These are phyloP conservation scores for Podospora pseudoanserina DNA, from an alignment of 495 filamentous ascomycete genomes.

Conservation along the genomic window DNA sequence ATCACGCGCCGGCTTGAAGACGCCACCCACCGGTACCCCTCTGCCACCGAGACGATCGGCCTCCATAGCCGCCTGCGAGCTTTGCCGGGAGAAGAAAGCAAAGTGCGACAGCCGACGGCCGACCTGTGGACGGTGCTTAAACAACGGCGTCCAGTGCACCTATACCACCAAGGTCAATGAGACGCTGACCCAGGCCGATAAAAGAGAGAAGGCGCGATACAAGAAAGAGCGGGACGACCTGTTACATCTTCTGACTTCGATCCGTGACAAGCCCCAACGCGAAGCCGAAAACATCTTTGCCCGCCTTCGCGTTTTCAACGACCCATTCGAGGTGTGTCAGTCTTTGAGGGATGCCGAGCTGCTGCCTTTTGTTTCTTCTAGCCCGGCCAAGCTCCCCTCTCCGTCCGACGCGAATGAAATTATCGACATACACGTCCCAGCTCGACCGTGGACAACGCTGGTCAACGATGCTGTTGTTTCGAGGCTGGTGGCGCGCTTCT, in stretches of 20 bases:
- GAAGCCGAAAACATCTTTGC: conserved; percentile 4
- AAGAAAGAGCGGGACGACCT: background rate
- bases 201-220: background rate
- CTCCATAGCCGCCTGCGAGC: background rate
- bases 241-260: background rate
- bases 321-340: conserved; percentile 1
- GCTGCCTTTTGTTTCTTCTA: background rate
- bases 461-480: conserved; percentile 5
- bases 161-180: conserved; percentile 1
- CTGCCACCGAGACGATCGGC: background rate
- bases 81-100: conserved; percentile 1
- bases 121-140: background rate
- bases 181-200: background rate
- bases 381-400: background rate
- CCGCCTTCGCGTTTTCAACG: background rate
- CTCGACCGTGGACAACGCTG: conserved; percentile 4
- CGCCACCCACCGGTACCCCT: background rate
- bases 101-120: conserved; percentile 8
- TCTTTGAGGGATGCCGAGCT: background rate
- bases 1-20: background rate
- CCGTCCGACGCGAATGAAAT: background rate
- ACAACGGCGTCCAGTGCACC: background rate
- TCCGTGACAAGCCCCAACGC: background rate
- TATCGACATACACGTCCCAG: background rate
- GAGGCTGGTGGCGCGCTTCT: conserved; percentile 1